Percentiles rank a stretch among this genome's conserved stretches.
Evolutionary conservation across 2,329 filamentous ascomycete genomes (phyloP).

Genomic region (Aspergillus neoniger): DNA sequence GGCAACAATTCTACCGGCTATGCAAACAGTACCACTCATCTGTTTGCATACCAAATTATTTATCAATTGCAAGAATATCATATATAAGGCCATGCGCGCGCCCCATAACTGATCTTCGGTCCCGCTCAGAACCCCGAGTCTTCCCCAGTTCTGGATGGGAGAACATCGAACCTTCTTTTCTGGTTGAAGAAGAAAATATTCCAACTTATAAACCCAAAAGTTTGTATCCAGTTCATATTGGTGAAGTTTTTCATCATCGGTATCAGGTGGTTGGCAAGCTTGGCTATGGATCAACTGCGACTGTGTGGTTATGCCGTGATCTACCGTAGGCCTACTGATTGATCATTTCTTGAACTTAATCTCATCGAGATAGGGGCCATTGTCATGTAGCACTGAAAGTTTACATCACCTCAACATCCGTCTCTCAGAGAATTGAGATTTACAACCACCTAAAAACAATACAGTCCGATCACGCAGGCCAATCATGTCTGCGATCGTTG

Average conservation of each 20-base stretch:
- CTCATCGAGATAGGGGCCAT: slow-evolving; percentile 12
- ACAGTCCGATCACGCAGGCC: slow-evolving; percentile 27
- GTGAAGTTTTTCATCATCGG: slow-evolving; percentile 15
- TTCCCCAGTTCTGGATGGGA: slow-evolving; percentile 13
- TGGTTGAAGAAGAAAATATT: slow-evolving; percentile 10
- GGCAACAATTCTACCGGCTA: background rate
- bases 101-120: slow-evolving; percentile 1
- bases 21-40: background rate
- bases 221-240: slow-evolving; percentile 14
- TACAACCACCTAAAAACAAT: slow-evolving; percentile 30
- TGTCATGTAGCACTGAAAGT: slow-evolving; percentile 21
- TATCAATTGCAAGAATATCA: background rate
- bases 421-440: slow-evolving; percentile 25
- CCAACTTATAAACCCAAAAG: slow-evolving; percentile 10
- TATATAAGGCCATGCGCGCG: background rate
- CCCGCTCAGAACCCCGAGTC: slow-evolving; percentile 1
- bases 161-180: background rate
- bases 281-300: slow-evolving; percentile 18
- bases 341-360: background rate
- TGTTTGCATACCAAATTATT: background rate
- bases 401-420: slow-evolving; percentile 14
- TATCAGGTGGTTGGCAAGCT: slow-evolving; percentile 20
- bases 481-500: slow-evolving; percentile 27
- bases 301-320: slow-evolving; percentile 15
- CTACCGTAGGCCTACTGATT: background rate